Base-by-base conservation (phyloP, 2,329 filamentous ascomycete genomes). In the Botryotinia globosa region DNA sequence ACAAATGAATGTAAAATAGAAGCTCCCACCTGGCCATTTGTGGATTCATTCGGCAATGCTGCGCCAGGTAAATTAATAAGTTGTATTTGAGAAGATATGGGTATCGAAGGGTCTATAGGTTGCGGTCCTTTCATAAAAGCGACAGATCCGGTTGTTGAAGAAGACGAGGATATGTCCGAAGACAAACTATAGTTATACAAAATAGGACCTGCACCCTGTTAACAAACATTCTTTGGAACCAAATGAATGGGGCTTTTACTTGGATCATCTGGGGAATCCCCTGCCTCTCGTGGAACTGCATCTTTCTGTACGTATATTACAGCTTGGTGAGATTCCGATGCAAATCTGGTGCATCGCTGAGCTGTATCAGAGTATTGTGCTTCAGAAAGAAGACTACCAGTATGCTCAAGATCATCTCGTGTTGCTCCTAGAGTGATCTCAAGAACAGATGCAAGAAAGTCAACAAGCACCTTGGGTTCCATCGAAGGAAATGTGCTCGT, bases 51-150 rank as follows among this genome's bases (percentile, higher is more conserved):
- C 75, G 76, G 63, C 29, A 90, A 89, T 70, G 92, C 91, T 74
- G 92, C 89, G 71, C 95, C 93, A 18, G 96, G 94, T 75, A 99
- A 86, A 81, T 97, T 98, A 82, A 95, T 92, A 80, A 98, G 92
- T 80, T 97, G 94, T 78, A 99, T 90, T 84, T 99, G 96, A 73
- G 91, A 91, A 78, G 91, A 90, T 80, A 99, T 89, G 73, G 94
- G 92, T 81, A 94, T 86, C 78, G 88, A 88, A 74, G 93, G 90
- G 82, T 98, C 93, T 83, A 99, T 93, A 69, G 94, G 92, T 81
- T 91, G 90, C 71, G 95, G 92, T 72, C 94, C 90, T 85, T 99
- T 99, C 77, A 97, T 88, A 78, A 99, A 89, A 72, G 94, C 92
- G 76, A 98, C 90, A 77, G 93, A 97, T 66, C 93, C 91, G 63